Percentiles rank a stretch among this genome's conserved stretches.
phyloP scores from a whole-genome alignment of 2,329 filamentous ascomycete species.

The Geosmithia morbida region DNA sequence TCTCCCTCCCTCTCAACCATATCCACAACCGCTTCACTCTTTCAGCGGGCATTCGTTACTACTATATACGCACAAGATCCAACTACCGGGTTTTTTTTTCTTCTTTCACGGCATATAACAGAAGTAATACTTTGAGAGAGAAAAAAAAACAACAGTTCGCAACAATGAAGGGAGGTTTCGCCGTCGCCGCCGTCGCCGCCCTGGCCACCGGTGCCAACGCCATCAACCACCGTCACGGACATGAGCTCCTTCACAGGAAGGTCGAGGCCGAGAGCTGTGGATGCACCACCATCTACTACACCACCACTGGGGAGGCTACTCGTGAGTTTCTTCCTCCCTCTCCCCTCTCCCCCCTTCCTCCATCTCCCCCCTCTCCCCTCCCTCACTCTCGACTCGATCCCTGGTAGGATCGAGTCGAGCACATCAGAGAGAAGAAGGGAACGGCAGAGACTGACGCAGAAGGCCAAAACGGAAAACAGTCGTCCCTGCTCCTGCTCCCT shows the following conservation, averaged over 20 bases:
- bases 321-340: slow-evolving; percentile 33
- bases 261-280: slow-evolving; percentile 37
- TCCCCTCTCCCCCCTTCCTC: no score
- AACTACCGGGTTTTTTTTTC: slow-evolving; percentile 4
- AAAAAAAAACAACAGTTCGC: slow-evolving; percentile 5
- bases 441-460: no score
- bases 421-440: no score
- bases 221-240: slow-evolving; percentile 41
- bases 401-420: no score
- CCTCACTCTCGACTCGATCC: no score
- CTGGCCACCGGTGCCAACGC: slow-evolving; percentile 41
- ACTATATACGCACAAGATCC: slow-evolving; percentile 10
- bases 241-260: slow-evolving; percentile 42
- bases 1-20: slow-evolving; percentile 13
- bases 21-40: slow-evolving; percentile 62
- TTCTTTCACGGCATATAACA: not conserved
- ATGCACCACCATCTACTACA: slow-evolving; percentile 64
- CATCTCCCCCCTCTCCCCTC: no score
- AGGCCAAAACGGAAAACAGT: not conserved
- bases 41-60: slow-evolving; percentile 71
- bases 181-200: slow-evolving; percentile 50
- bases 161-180: slow-evolving; percentile 61
- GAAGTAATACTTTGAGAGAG: slow-evolving; percentile 5
- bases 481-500: no score
- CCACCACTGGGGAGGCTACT: slow-evolving; percentile 51